phyloP scores from a whole-genome alignment of 2,329 filamentous ascomycete species.

The Anisogramma anomala region DNA sequence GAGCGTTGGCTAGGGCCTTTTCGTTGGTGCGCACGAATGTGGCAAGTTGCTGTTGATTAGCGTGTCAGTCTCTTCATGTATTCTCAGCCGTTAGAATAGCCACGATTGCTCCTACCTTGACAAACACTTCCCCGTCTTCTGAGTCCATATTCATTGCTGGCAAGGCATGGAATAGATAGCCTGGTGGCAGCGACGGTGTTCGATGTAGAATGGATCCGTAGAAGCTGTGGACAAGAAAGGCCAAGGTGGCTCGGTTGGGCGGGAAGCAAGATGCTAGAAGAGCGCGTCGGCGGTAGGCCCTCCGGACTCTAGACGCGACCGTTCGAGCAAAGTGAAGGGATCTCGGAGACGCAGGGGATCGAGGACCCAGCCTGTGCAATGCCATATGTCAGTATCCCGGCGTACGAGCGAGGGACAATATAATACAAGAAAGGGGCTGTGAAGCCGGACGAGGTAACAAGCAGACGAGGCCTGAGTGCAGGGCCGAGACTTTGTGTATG shows the following conservation, averaged over 20 bases:
- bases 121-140: slow-evolving; percentile 81
- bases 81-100: neutral
- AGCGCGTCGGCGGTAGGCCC: slow-evolving; percentile 7
- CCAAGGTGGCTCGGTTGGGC: neutral
- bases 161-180: slow-evolving; percentile 33
- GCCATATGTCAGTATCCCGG: slow-evolving; percentile 21
- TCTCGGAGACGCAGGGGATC: slow-evolving; percentile 3
- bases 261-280: slow-evolving; percentile 9
- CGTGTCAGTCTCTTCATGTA: slow-evolving; percentile 20
- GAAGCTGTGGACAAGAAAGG: slow-evolving; percentile 7
- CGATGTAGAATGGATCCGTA: slow-evolving; percentile 17
- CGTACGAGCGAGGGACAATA: slow-evolving; percentile 10
- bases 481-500: slow-evolving; percentile 2
- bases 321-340: slow-evolving; percentile 9
- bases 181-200: slow-evolving; percentile 2
- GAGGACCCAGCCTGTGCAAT: slow-evolving; percentile 17
- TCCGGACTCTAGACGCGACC: slow-evolving; percentile 1
- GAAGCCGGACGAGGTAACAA: slow-evolving; percentile 5
- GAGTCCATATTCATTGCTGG: slow-evolving; percentile 59
- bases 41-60: slow-evolving; percentile 63
- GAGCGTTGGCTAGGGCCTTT: slow-evolving; percentile 88
- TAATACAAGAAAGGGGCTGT: slow-evolving; percentile 8
- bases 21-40: slow-evolving; percentile 95
- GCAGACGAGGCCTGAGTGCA: slow-evolving; percentile 5
- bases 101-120: slow-evolving; percentile 51